Evolutionary conservation across 345 rosid genomes (phyloP), one percentile per base, ranked within the genome.

Genomic region (Cardamine chenopodiifolia): DNA sequence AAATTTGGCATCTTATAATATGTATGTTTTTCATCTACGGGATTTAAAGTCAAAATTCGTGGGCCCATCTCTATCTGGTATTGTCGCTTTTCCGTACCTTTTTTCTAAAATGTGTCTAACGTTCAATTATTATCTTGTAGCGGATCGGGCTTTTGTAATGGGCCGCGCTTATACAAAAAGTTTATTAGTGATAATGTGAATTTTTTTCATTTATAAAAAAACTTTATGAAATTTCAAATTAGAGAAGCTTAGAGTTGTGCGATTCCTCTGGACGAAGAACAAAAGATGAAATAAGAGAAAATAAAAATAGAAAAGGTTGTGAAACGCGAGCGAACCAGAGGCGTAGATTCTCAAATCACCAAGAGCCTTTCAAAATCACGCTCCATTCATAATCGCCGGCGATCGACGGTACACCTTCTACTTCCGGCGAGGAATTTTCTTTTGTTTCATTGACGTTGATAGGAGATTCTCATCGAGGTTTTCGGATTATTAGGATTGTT

Each of bases 311-410:
- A n/a, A 14, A 60, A 20, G 47, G 28, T 39, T 25, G 67, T 19
- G 67, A 58, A 29, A 59, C 32, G 76, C 18, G 66, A 63, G 61
- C 74, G 13, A 77, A 74, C 20, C 53, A 74, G 29, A 68, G 56
- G 17, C 63, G 63, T 52, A 60, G 31, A 5, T 68, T 76, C 66
- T 70, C 66, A 69, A 62, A 76, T 76, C 59, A 76, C 60, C 50
- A 70, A 55, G 14, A 76, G 71, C 71, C 75, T 68, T 31, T 34
- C 74, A 10, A 66, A 25, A 7, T 56, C 50, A 14, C 18, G 2
- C 55, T 40, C 48, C 62, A 37, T 9, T 49, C 26, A 29, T 69
- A 50, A 47, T 76, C 66, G 50, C 75, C 71, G 80, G 68, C 49
- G 79, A 61, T 32, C 50, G 32, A 66, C 68, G 68, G 22, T 66